A percentile compares a stretch with the other conserved stretches of the same genome.
These are phyloP conservation scores for Pelargonium myrrhifolium DNA, from an alignment of 441 rosid species.

Conservation along the genomic window DNA sequence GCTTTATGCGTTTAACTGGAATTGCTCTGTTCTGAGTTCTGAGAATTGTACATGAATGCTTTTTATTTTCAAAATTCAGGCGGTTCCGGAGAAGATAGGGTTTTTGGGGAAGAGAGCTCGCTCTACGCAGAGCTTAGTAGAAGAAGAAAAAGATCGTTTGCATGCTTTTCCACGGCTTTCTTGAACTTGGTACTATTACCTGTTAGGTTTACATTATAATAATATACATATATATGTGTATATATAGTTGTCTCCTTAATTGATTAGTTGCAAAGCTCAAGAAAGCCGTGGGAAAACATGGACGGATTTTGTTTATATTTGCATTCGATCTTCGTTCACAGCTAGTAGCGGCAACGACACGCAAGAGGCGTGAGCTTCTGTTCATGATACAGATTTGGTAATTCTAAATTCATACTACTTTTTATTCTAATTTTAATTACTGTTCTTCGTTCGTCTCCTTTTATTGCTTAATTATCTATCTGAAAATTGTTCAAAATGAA, in stretches of 20 bases:
- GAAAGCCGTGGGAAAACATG: background rate
- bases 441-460: too few relatives aligned
- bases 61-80: background rate
- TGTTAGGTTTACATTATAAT: background rate
- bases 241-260: too few relatives aligned
- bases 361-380: too few relatives aligned
- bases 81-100: background rate
- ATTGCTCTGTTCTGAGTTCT: background rate
- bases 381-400: too few relatives aligned
- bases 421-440: too few relatives aligned
- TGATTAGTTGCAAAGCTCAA: background rate
- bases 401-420: too few relatives aligned
- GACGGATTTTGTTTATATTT: background rate
- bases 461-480: too few relatives aligned
- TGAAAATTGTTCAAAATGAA: too few relatives aligned
- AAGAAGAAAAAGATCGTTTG: background rate
- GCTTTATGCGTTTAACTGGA: background rate
- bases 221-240: background rate
- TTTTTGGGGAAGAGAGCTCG: background rate
- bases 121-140: background rate
- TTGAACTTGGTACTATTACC: background rate
- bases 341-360: too few relatives aligned
- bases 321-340: background rate
- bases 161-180: conserved; percentile 2
- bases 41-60: background rate